Evolutionary conservation across 2,329 filamentous ascomycete genomes (phyloP).

Genomic region (Claviceps sp.): DNA sequence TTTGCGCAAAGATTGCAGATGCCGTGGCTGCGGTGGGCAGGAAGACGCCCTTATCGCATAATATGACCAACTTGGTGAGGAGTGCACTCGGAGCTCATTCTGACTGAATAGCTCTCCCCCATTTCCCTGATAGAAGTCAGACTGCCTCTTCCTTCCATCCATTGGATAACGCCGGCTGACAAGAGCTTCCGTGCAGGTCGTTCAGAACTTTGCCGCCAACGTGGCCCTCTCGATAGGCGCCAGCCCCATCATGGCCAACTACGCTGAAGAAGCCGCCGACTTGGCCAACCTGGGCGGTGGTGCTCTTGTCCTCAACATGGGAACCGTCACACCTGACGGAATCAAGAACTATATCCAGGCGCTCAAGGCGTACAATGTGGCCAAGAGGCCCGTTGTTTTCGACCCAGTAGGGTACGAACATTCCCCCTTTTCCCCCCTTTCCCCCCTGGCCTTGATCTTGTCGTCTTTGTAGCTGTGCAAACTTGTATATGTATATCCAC

Average conservation of each 20-base stretch:
- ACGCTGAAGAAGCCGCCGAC: slow-evolving; percentile 68
- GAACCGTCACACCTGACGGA: slow-evolving; percentile 68
- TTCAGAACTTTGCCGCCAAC: slow-evolving; percentile 90
- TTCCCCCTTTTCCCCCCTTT: neutral
- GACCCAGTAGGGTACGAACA: slow-evolving; percentile 67
- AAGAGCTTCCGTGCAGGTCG: slow-evolving; percentile 33
- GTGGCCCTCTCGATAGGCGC: slow-evolving; percentile 74
- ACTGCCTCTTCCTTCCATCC: too few relatives aligned
- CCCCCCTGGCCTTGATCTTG: too few relatives aligned
- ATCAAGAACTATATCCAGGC: slow-evolving; percentile 60
- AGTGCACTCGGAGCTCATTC: neutral
- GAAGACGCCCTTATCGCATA: slow-evolving; percentile 67
- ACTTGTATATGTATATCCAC: neutral
- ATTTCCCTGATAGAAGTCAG: neutral
- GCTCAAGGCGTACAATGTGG: slow-evolving; percentile 66
- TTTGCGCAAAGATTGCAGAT: slow-evolving; percentile 35
- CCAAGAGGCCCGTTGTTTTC: slow-evolving; percentile 62
- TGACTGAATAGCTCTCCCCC: neutral
- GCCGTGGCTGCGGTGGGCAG: slow-evolving; percentile 49
- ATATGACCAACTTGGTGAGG: slow-evolving; percentile 80
- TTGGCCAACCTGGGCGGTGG: slow-evolving; percentile 67
- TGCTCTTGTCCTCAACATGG: slow-evolving; percentile 86
- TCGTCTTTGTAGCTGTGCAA: too few relatives aligned
- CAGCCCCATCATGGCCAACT: slow-evolving; percentile 89
- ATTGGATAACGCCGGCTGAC: neutral